phyloP scores from a whole-genome alignment of 2,329 filamentous ascomycete genomes.

The Diaporthe amygdali region DNA sequence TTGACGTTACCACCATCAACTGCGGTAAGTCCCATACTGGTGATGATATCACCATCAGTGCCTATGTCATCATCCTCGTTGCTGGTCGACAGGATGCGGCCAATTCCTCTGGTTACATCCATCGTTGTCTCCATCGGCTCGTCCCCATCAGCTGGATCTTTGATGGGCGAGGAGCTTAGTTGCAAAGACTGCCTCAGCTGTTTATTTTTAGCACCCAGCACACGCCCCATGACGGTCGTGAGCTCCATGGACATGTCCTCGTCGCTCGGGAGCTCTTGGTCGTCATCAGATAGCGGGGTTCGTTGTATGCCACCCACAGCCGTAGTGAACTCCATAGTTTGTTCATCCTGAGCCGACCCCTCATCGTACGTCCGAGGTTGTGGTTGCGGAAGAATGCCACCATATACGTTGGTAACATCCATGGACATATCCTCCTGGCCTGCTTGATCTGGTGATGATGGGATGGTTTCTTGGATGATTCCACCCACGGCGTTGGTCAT shows the following conservation, averaged over 20 bases:
- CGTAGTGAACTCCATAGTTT: constrained; percentile 86
- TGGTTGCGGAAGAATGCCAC: constrained; percentile 70
- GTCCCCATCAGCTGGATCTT: constrained; percentile 32
- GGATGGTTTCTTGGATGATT: constrained; percentile 38
- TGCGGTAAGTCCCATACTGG: constrained; percentile 72
- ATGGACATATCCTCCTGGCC: constrained; percentile 81
- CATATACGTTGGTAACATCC: constrained; percentile 87
- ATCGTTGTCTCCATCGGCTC: constrained; percentile 52
- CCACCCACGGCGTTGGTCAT: constrained; percentile 55
- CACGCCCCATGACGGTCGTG: constrained; percentile 67
- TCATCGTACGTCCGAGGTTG: constrained; percentile 33
- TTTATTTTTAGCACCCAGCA: constrained; percentile 41
- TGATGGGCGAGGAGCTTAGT: constrained; percentile 30
- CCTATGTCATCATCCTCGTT: constrained; percentile 39
- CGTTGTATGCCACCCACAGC: constrained; percentile 74
- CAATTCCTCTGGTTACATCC: constrained; percentile 68
- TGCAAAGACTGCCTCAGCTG: constrained; percentile 18
- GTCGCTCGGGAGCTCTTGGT: constrained; percentile 50
- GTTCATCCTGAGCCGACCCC: constrained; percentile 52
- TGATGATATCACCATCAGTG: constrained; percentile 45
- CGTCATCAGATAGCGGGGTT: constrained; percentile 34
- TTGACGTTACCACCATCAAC: constrained; percentile 67
- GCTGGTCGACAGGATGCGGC: constrained; percentile 53
- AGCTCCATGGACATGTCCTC: constrained; percentile 84
- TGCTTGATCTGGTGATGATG: constrained; percentile 41